Evolutionary conservation across 257 asterid genomes (phyloP), one percentile per base, ranked within the genome.

Genomic region (Coffea eugenioides): DNA sequence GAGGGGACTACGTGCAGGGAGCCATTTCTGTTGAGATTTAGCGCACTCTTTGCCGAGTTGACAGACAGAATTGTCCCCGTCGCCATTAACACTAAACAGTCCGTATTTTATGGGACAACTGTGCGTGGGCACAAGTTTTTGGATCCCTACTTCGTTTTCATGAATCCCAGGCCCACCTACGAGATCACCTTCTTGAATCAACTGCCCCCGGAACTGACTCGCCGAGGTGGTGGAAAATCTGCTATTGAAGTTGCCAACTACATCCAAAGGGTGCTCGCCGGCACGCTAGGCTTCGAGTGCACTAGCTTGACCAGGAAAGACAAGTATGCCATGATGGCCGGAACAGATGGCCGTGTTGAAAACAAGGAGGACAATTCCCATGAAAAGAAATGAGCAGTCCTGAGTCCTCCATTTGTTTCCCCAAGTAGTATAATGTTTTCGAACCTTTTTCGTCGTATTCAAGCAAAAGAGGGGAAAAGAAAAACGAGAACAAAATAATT

Each of bases 1-100:
- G 99, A 95, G 71, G 99, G 99, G 39, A 95, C 99, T 0, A 95
- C 99, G 0, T 95, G 99, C 64, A 49, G 99, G 41, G 99, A 93
- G 65, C 90, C 94, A 18, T 95, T 93, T 68, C 72, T 95, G 75
- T 84, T 95, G 41, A 77, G 98, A 81, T 93, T 95, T 77, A 93
- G 97, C 66, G 98, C 97, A n/a, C 87, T 95, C 3, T 95, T 95
- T 39, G 98, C 99, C 0, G 99, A 95, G 62, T 65, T 95, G 3
- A 95, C 95, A 11, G 97, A 95, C 70, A 77, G 98, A 54, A 95
- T 93, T 70, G 99, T 95, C 56, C 99, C 97, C 0, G 99, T 95
- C 9, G 97, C 99, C 20, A 89, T 93, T 8, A 89, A 85, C 18
- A 81, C 92, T 0, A 90, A 90, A 45, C 99, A 93, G 57, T 89